Percentiles rank a stretch among this genome's conserved stretches.
Evolutionary conservation across 1,284 basidiomycete genomes (phyloP).

Genomic region (Fomitopsis pinicola): DNA sequence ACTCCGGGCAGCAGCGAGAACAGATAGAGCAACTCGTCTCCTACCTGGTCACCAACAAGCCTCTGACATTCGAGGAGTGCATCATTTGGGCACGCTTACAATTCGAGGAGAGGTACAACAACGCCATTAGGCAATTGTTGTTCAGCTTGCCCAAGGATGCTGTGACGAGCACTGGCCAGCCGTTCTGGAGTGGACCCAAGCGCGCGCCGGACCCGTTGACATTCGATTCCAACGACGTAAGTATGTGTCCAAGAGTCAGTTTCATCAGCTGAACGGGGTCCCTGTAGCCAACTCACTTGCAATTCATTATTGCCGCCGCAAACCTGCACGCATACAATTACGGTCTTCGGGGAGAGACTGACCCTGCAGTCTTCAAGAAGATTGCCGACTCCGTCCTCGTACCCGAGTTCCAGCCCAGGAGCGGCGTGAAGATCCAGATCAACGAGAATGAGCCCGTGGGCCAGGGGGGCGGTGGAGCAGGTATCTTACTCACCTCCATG

Average conservation of each 20-base stretch:
- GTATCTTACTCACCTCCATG: slow-evolving; percentile 5
- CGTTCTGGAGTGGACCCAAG: slow-evolving; percentile 98
- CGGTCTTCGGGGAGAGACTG: slow-evolving; percentile 88
- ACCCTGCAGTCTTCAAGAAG: slow-evolving; percentile 79
- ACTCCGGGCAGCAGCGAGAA: slow-evolving; percentile 86
- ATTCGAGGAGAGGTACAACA: slow-evolving; percentile 94
- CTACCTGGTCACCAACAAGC: slow-evolving; percentile 90
- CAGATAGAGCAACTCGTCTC: slow-evolving; percentile 90
- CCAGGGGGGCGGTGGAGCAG: slow-evolving; percentile 44
- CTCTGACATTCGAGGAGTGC: slow-evolving; percentile 95
- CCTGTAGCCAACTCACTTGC: slow-evolving; percentile 76
- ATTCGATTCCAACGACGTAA: slow-evolving; percentile 85
- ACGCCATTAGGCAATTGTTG: slow-evolving; percentile 90
- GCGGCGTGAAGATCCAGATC: slow-evolving; percentile 92
- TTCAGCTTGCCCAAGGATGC: slow-evolving; percentile 95
- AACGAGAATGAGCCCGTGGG: slow-evolving; percentile 89
- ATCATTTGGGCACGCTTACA: slow-evolving; percentile 95
- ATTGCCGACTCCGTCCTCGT: slow-evolving; percentile 83
- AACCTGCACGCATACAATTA: slow-evolving; percentile 99
- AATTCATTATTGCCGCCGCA: slow-evolving; percentile 90
- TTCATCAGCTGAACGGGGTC: neutral
- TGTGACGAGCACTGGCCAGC: slow-evolving; percentile 84
- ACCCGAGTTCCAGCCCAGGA: slow-evolving; percentile 91
- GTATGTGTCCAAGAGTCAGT: slow-evolving; percentile 23
- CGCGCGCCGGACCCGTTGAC: slow-evolving; percentile 91